These are phyloP conservation scores for Boletus coccyginus DNA, from an alignment of 768 basidiomycete genomes.

Conservation along the genomic window DNA sequence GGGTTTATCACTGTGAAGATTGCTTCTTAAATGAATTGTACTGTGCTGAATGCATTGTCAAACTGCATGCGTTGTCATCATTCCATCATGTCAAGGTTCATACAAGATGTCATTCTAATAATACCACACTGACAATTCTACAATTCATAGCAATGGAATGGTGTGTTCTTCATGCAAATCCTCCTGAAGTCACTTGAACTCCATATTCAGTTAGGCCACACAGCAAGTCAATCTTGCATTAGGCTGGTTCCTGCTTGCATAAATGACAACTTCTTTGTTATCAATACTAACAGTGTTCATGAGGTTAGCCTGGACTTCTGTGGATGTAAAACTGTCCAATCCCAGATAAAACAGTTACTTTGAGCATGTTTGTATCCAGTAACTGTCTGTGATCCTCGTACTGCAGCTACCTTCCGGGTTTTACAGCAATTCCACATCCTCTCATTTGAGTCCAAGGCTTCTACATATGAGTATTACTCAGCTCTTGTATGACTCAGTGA, in stretches of 20 bases:
- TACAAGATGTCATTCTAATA: background rate
- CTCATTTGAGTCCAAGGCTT: constrained; percentile 32
- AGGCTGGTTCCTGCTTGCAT: background rate
- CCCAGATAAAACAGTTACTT: constrained; percentile 34
- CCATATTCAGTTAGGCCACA: constrained; percentile 24
- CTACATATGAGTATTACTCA: constrained; percentile 33
- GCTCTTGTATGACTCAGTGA: constrained; percentile 10
- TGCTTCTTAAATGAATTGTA: too few relatives aligned
- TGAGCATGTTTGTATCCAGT: constrained; percentile 31
- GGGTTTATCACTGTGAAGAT: constrained; percentile 11
- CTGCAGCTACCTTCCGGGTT: constrained; percentile 30
- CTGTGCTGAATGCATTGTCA: constrained; percentile 10
- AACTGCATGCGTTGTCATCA: constrained; percentile 1
- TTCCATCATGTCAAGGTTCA: constrained; percentile 18
- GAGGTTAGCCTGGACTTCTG: constrained; percentile 30
- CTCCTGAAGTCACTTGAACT: constrained; percentile 23
- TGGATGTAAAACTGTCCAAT: constrained; percentile 28
- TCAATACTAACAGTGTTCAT: constrained; percentile 21
- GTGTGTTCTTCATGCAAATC: constrained; percentile 10
- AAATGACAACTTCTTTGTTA: constrained; percentile 25
- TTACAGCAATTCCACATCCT: constrained; percentile 33
- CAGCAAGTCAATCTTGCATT: constrained; percentile 10
- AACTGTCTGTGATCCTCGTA: constrained; percentile 25
- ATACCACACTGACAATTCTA: background rate
- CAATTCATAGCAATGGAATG: constrained; percentile 17